phyloP scores from a whole-genome alignment of 139 green algal genomes.

The Limnomonas spitsbergensis region DNA sequence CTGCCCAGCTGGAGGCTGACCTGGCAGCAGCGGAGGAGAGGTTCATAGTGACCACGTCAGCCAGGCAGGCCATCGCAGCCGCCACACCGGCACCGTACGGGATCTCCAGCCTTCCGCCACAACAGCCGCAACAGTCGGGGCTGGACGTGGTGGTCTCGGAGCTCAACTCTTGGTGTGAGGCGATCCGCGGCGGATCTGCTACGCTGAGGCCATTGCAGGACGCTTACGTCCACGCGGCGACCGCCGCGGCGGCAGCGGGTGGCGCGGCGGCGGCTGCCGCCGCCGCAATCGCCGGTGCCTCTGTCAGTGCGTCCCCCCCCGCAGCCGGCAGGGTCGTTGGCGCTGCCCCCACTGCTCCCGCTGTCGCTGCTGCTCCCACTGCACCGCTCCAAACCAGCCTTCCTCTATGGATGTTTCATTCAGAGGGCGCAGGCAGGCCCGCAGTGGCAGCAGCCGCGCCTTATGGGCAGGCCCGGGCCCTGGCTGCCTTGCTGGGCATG shows the following conservation, averaged over 20 bases:
- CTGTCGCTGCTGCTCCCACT: neutral
- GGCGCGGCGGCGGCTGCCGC: too few relatives aligned
- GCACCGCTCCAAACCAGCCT: slow-evolving; percentile 37
- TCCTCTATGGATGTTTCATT: slow-evolving; percentile 66
- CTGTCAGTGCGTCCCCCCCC: neutral
- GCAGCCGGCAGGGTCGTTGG: neutral
- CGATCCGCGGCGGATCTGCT: too few relatives aligned
- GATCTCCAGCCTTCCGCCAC: too few relatives aligned
- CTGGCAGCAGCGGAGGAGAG: too few relatives aligned
- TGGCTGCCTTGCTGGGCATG: slow-evolving; percentile 30
- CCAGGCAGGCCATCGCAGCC: too few relatives aligned
- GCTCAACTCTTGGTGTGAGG: too few relatives aligned
- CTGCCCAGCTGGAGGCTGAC: neutral
- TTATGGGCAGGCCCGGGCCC: neutral
- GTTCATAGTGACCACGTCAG: too few relatives aligned
- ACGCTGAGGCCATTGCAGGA: too few relatives aligned
- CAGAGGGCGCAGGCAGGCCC: slow-evolving; percentile 22
- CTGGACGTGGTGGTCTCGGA: too few relatives aligned
- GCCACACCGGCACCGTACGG: too few relatives aligned
- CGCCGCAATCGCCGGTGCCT: neutral
- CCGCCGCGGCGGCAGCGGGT: neutral
- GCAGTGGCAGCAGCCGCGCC: neutral
- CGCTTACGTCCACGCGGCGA: neutral
- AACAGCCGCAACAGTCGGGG: too few relatives aligned
- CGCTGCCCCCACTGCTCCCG: neutral